Evolutionary conservation across 805 yeast species (phyloP).

Genomic region (Candida railenensis): DNA sequence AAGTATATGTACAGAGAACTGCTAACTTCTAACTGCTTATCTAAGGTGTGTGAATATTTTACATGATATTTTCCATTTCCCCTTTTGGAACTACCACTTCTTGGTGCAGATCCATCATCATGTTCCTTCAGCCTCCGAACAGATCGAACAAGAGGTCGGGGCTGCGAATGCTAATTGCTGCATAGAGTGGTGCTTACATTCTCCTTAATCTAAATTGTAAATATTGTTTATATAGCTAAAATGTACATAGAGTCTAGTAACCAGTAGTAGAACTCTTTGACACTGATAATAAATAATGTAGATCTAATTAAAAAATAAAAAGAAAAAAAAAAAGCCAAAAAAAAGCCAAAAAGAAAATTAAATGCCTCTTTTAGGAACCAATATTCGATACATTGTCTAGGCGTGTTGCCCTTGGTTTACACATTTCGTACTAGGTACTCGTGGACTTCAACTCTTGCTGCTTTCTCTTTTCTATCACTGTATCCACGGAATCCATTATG

Average conservation of each 20-base stretch:
- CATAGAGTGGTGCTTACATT: too few species aligned
- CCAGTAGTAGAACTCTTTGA: too few species aligned
- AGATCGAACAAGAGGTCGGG: too few species aligned
- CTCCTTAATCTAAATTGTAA: too few species aligned
- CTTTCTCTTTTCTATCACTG: conserved; percentile 6
- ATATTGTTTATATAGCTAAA: too few species aligned
- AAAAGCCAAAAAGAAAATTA: too few species aligned
- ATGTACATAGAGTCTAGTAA: neutral
- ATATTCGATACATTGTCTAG: neutral
- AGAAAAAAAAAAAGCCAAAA: conserved; percentile 1
- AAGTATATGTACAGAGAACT: too few species aligned
- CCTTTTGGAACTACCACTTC: neutral
- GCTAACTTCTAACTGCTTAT: neutral
- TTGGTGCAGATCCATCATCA: too few species aligned
- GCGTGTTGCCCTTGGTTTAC: neutral
- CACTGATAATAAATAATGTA: too few species aligned
- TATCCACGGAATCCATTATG: conserved; percentile 11
- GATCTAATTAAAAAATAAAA: neutral
- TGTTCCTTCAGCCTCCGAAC: too few species aligned
- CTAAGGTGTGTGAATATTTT: too few species aligned
- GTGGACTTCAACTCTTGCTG: neutral
- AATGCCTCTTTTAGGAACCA: neutral
- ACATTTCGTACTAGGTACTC: neutral
- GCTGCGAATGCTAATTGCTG: too few species aligned
- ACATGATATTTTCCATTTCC: neutral